Base-by-base conservation (phyloP, 1,284 basidiomycete species). In the Takashimella tepidaria region DNA sequence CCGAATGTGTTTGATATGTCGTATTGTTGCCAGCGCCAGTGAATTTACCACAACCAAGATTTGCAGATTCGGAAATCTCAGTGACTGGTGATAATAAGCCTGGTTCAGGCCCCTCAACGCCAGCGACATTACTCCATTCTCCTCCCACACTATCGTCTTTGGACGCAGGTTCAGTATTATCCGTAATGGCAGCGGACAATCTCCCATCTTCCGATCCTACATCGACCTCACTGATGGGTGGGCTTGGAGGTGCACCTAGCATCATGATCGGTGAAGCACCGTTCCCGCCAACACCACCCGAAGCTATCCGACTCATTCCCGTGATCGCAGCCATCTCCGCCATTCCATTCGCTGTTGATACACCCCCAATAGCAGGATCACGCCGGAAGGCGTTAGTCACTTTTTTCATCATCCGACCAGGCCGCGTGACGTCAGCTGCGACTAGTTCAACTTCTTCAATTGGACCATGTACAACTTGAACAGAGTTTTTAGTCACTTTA, bases 201-300 rank as follows among this genome's bases (percentile, higher is more conserved):
- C 31, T 8, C 16, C 31, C 31, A 37, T 49, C 54, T 27, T 55
- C 56, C 31, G 45, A 21, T 31, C 56, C 49, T 16, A 57, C 26
- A 23, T 61, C 61, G 19, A 49, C 58, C 4, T 70, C 68, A 55
- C 70, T 73, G 21, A 72, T 51, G 0, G 73, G 73, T 12, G 74
- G 73, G 49, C 69, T 71, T 5, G 72, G 73, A 11, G 73, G 74
- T 11, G 73, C 61, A 5, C 69, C 68, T 41, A 71, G 68, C 64
- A 74, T 71, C 25, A 60, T 53, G 24, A 50, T 54, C 22, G 54
- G 46, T 49, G 44, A 45, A 6, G 24, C 44, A 5, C 44, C 44
- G 12, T 37, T 37, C 31, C 10, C 31, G 31, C 31, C 31, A 8
- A 37, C 31, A 8, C 31, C 31, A 37, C 31, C 31, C n/a, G n/a